Evolutionary conservation across 2,329 filamentous ascomycete genomes (phyloP), one percentile per base, ranked within the genome.

Genomic region (Arachnomyces sp.): DNA sequence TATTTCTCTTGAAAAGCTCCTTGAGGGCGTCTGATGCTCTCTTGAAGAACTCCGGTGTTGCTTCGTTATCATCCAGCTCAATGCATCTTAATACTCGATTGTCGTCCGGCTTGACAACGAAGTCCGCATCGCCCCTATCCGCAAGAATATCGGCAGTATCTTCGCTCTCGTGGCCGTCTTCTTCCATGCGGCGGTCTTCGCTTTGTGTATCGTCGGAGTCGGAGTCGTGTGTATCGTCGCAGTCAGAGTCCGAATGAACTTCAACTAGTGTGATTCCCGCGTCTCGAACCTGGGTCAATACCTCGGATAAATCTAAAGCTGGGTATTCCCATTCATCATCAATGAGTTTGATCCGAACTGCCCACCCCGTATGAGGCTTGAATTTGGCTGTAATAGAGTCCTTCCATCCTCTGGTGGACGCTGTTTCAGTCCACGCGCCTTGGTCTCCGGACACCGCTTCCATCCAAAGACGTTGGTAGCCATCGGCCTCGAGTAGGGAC

Each of bases 401-500:
- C 34, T 15, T 15, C 34, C 34, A 36, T 12, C 8, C 12, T 11
- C 15, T 28, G 14, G 18, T 28, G 28, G 18, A 36, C 34, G 11
- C 14, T 28, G 13, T 15, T 2, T 16, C 7, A 15, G 7, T 2
- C 34, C 34, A 28, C 15, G 15, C 14, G 28, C 11, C 11, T 2
- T 28, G 14, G 15, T 36, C 34, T 8, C 34, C 34, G 8, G 18
- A 21, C n/a, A n/a, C n/a, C 18, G 34, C 34, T 12, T 36, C 14
- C 34, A 36, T 36, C 34, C 34, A 36, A 21, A 36, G 13, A 14
- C 11, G 7, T 3, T 16, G 13, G 3, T 36, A 36, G 2, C 34
- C 34, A 36, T 36, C 18, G 12, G 34, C 34, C 18, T 36, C 34
- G 18, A 36, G 34, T 36, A 36, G 3, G 34, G 34, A 36, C 3